phyloP scores from a whole-genome alignment of 805 yeast species.

The Priceomyces melissophilus region DNA sequence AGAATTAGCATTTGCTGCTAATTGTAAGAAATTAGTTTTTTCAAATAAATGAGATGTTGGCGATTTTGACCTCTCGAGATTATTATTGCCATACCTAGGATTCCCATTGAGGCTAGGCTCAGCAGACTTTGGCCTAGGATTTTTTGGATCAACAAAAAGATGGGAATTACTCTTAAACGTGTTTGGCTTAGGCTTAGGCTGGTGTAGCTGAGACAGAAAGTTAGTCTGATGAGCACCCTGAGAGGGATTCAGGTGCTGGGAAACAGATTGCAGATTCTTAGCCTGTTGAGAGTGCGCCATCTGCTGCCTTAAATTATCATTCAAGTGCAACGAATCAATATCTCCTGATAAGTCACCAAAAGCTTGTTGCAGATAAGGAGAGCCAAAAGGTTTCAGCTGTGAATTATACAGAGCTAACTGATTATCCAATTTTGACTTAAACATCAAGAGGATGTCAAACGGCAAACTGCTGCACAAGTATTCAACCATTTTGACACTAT shows the following conservation, averaged over 20 bases:
- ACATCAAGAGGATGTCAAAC: conserved; percentile 48
- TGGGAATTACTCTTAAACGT: conserved; percentile 15
- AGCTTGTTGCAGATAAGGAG: conserved; percentile 9
- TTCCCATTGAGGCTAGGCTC: conserved; percentile 34
- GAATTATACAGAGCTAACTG: conserved; percentile 19
- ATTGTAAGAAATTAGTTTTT: conserved; percentile 41
- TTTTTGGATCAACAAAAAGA: conserved; percentile 16
- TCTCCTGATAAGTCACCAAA: conserved; percentile 13
- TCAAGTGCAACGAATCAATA: conserved; percentile 15
- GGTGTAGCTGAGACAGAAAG: conserved; percentile 20
- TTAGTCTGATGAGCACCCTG: conserved; percentile 1
- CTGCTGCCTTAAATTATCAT: conserved; percentile 7
- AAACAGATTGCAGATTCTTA: conserved; percentile 1
- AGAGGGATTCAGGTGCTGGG: conserved; percentile 7
- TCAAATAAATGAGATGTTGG: conserved; percentile 43
- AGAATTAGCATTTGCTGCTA: conserved; percentile 21
- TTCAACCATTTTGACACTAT: conserved; percentile 52
- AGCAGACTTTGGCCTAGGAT: conserved; percentile 43
- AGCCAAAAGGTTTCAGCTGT: conserved; percentile 4
- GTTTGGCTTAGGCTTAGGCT: conserved; percentile 40
- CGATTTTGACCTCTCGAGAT: conserved; percentile 30
- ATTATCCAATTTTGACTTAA: conserved; percentile 45
- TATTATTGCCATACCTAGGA: conserved; percentile 6
- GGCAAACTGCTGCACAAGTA: conserved; percentile 49
- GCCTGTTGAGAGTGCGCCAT: conserved; percentile 7